Evolutionary conservation across 768 basidiomycete genomes (phyloP).

Genomic region (Termitomyces sp.): DNA sequence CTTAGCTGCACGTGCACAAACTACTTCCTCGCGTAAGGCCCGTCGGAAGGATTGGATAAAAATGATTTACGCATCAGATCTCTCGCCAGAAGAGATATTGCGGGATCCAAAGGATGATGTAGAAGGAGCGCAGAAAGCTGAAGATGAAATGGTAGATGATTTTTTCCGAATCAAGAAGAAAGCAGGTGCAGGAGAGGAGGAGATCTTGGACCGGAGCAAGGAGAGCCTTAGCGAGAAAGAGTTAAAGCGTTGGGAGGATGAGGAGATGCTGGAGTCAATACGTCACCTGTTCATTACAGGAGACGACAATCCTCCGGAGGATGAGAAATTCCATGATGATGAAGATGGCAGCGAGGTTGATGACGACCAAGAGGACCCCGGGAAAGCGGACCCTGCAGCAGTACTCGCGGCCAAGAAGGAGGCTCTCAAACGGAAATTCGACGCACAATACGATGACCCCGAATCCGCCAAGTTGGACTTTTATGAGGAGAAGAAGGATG

Average conservation of each 20-base stretch:
- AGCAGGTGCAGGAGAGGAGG: conserved; percentile 31
- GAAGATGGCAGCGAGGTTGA: conserved; percentile 35
- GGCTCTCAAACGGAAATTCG: conserved; percentile 88
- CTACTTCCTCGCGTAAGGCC: conserved; percentile 22
- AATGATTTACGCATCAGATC: conserved; percentile 69
- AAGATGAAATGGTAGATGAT: conserved; percentile 47
- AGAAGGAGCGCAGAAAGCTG: conserved; percentile 11
- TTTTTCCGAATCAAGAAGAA: conserved; percentile 62
- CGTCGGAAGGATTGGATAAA: conserved; percentile 74
- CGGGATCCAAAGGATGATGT: conserved; percentile 34
- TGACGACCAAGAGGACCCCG: conserved; percentile 13
- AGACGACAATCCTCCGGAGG: conserved; percentile 27
- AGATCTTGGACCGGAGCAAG: conserved; percentile 68
- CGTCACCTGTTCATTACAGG: conserved; percentile 87
- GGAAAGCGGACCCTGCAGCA: conserved; percentile 36
- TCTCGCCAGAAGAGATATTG: conserved; percentile 67
- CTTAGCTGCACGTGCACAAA: conserved; percentile 39
- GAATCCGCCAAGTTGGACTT: conserved; percentile 77
- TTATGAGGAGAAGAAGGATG: conserved; percentile 88
- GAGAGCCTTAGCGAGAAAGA: conserved; percentile 41
- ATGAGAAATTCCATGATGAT: conserved; percentile 27
- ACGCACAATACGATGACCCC: conserved; percentile 93
- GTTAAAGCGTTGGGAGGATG: conserved; percentile 76
- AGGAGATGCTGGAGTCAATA: conserved; percentile 81
- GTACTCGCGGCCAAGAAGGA: conserved; percentile 84